phyloP scores from a whole-genome alignment of 768 basidiomycete species.

The Ramaria sp. region DNA sequence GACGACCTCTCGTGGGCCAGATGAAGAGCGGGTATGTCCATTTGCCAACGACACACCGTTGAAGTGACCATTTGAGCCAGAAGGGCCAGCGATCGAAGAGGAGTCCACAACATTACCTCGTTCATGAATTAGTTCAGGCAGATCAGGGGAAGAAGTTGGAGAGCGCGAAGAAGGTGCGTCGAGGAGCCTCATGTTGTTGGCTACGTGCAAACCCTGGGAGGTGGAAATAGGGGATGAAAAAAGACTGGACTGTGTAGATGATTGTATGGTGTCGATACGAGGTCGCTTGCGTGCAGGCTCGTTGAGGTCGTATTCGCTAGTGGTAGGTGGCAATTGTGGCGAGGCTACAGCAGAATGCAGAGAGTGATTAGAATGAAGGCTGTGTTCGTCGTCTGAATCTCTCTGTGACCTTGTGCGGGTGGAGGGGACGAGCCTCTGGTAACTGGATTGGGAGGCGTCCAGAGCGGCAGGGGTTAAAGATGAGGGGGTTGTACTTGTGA shows the following conservation, averaged over 20 bases:
- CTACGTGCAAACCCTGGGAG: constrained; percentile 14
- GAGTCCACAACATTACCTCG: constrained; percentile 14
- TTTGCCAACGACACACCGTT: constrained; percentile 9
- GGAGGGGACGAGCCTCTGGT: constrained; percentile 47
- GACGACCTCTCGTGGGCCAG: constrained; percentile 28
- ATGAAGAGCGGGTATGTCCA: constrained; percentile 19
- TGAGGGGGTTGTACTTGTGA: neutral
- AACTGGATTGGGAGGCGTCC: constrained; percentile 19
- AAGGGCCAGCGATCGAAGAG: constrained; percentile 38
- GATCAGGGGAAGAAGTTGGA: constrained; percentile 30
- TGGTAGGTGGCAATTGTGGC: neutral
- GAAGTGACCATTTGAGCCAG: constrained; percentile 16
- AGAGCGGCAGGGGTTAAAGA: constrained; percentile 19
- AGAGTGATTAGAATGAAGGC: constrained; percentile 1
- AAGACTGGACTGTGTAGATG: constrained; percentile 22
- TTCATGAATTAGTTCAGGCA: neutral
- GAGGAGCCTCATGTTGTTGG: constrained; percentile 39
- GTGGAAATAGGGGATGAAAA: constrained; percentile 22
- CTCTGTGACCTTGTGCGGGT: constrained; percentile 53
- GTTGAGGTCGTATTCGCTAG: constrained; percentile 11
- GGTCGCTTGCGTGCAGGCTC: constrained; percentile 57
- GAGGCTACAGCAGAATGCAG: neutral
- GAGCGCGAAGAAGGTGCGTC: constrained; percentile 32
- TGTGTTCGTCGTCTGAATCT: constrained; percentile 30
- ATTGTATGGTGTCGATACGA: constrained; percentile 35